Percentiles rank a stretch among this genome's conserved stretches.
These are phyloP conservation scores for Chlamydomonas incerta DNA, from an alignment of 139 green algal genomes.

Conservation along the genomic window DNA sequence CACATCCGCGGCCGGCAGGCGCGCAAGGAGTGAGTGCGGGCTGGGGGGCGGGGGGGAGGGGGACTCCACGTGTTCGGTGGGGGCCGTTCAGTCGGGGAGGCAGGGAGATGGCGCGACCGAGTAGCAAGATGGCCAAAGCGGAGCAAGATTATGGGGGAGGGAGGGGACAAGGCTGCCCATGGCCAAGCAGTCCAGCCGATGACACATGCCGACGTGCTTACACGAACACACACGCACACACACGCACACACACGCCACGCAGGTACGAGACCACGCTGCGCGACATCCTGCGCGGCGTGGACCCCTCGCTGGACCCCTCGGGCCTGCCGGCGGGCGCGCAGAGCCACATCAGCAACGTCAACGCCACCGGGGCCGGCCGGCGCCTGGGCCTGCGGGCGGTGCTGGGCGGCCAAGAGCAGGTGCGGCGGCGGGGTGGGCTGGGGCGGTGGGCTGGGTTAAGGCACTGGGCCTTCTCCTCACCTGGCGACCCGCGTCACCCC, in stretches of 20 bases:
- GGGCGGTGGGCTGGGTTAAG: too few relatives aligned
- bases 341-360: conserved; percentile 51
- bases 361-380: not conserved
- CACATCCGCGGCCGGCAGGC: conserved; percentile 42
- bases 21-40: conserved; percentile 48
- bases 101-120: too few relatives aligned
- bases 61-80: too few relatives aligned
- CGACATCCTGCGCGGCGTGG: conserved; percentile 50
- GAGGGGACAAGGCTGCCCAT: too few relatives aligned
- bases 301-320: conserved; percentile 50
- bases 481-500: too few relatives aligned
- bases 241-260: not conserved
- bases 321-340: conserved; percentile 26
- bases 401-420: not conserved
- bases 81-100: too few relatives aligned
- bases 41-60: not conserved
- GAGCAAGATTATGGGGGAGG: too few relatives aligned
- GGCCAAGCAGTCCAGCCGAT: too few relatives aligned
- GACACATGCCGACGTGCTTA: too few relatives aligned
- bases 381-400: conserved; percentile 13
- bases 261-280: conserved; percentile 49
- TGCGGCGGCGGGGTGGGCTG: not conserved
- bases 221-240: too few relatives aligned
- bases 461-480: too few relatives aligned
- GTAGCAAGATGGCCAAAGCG: too few relatives aligned